phyloP scores from a whole-genome alignment of 2,329 filamentous ascomycete genomes.

The Nemania bipapillata region DNA sequence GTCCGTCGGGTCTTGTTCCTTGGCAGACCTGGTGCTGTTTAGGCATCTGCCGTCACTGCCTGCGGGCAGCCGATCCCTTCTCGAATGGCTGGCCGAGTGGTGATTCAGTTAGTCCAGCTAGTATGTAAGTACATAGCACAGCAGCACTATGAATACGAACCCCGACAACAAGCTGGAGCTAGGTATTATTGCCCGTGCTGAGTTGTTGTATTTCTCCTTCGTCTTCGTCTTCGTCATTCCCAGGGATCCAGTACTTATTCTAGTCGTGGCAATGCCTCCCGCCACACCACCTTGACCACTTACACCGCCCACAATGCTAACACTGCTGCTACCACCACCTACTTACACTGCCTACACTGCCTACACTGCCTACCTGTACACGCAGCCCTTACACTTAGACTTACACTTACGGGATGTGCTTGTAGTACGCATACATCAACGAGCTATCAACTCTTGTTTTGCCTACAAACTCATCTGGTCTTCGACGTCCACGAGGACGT shows the following conservation, averaged over 20 bases:
- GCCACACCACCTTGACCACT: constrained; percentile 31
- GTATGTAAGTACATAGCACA: background rate
- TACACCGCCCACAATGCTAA: background rate
- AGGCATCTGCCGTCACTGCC: constrained; percentile 4
- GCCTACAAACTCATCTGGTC: constrained; percentile 9
- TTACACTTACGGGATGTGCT: too few relatives aligned
- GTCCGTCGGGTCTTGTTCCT: background rate
- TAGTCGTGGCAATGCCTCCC: constrained; percentile 43
- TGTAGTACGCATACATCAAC: background rate
- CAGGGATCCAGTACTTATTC: constrained; percentile 28
- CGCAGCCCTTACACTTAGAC: background rate
- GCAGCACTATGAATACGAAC: constrained; percentile 1
- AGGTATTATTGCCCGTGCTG: too few relatives aligned
- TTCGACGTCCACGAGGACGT: constrained; percentile 17
- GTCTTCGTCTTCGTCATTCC: constrained; percentile 24
- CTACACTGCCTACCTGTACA: background rate
- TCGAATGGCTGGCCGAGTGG: background rate
- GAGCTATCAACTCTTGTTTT: constrained; percentile 17
- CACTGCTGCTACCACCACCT: constrained; percentile 9
- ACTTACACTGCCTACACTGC: background rate
- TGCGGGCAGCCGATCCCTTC: background rate
- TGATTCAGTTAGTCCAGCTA: background rate
- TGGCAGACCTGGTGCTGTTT: background rate
- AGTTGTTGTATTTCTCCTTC: background rate
- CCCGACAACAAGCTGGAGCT: too few relatives aligned